These are phyloP conservation scores for Trichoderma pleuroti DNA, from an alignment of 2,329 filamentous ascomycete species.

Conservation along the genomic window DNA sequence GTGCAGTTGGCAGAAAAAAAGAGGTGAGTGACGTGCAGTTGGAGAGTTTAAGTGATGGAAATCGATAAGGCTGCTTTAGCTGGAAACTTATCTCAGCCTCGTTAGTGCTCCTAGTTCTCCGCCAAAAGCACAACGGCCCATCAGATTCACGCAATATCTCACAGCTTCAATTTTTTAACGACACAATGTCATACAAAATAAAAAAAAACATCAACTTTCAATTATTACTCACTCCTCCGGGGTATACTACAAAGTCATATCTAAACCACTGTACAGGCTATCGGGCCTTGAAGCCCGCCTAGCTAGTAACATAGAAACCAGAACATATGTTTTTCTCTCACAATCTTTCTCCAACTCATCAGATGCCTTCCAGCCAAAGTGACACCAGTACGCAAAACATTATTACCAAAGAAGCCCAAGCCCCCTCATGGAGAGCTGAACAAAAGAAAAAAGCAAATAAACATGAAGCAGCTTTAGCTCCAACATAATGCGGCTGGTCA, in stretches of 20 bases:
- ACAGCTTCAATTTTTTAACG: not conserved
- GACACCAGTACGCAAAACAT: slow-evolving; percentile 24
- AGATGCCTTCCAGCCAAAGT: slow-evolving; percentile 16
- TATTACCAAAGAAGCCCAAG: slow-evolving; percentile 26
- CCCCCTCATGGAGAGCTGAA: slow-evolving; percentile 15
- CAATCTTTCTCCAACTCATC: slow-evolving; percentile 22
- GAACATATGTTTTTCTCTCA: slow-evolving; percentile 23
- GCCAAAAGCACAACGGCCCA: not conserved
- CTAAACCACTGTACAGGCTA: slow-evolving; percentile 33
- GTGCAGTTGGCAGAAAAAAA: not conserved
- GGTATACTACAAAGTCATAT: slow-evolving; percentile 39
- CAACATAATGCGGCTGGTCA: slow-evolving; percentile 5
- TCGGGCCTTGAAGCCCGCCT: slow-evolving; percentile 19
- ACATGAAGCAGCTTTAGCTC: not conserved
- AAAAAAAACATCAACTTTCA: not conserved
- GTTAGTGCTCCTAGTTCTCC: slow-evolving; percentile 15
- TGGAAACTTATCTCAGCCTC: slow-evolving; percentile 18
- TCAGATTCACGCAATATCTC: not conserved
- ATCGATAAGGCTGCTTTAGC: slow-evolving; percentile 14
- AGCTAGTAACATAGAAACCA: slow-evolving; percentile 25
- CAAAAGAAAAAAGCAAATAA: not conserved
- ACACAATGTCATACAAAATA: not conserved
- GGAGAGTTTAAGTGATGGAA: not conserved
- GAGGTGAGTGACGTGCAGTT: not conserved
- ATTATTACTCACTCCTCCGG: slow-evolving; percentile 33